Percentiles rank a stretch among this genome's conserved stretches.
Conservation (phyloP, 495 filamentous ascomycete species). For the Hypoxylon lienhwacheense region DNA sequence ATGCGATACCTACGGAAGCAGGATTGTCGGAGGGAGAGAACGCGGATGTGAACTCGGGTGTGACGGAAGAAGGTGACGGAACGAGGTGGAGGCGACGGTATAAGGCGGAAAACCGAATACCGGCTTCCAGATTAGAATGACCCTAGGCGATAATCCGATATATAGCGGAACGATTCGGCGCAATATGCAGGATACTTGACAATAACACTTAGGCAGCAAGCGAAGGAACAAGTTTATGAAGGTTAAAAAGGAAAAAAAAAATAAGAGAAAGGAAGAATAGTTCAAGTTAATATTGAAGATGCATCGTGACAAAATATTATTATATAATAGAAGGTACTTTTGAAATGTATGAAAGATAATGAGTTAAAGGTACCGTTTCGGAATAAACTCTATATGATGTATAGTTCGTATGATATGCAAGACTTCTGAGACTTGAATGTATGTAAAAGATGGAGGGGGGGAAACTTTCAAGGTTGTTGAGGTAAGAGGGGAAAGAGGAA, state of each 20-base stretch:
- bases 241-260: no score
- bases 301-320: slow-evolving; percentile 12
- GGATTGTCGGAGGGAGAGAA: no score
- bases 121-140: slow-evolving; percentile 5
- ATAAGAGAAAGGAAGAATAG: slow-evolving; percentile 3
- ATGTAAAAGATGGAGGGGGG: background rate
- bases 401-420: no score
- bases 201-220: slow-evolving; percentile 9
- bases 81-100: slow-evolving; percentile 21
- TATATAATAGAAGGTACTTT: slow-evolving; percentile 1
- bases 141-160: slow-evolving; percentile 1
- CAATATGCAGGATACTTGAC: no score
- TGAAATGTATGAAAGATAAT: background rate
- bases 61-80: slow-evolving; percentile 6
- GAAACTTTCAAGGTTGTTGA: background rate
- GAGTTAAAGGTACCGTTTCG: background rate
- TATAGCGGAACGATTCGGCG: slow-evolving; percentile 10
- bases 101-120: slow-evolving; percentile 7
- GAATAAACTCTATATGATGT: no score
- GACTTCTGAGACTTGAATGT: slow-evolving; percentile 1
- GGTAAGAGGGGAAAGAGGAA: slow-evolving; percentile 2
- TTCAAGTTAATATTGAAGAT: slow-evolving; percentile 15
- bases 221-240: no score
- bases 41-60: no score
- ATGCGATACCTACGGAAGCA: no score